A percentile compares a stretch with the other conserved stretches of the same genome.
Conservation (phyloP, 2,329 filamentous ascomycete species). For the Neonectria magnoliae region DNA sequence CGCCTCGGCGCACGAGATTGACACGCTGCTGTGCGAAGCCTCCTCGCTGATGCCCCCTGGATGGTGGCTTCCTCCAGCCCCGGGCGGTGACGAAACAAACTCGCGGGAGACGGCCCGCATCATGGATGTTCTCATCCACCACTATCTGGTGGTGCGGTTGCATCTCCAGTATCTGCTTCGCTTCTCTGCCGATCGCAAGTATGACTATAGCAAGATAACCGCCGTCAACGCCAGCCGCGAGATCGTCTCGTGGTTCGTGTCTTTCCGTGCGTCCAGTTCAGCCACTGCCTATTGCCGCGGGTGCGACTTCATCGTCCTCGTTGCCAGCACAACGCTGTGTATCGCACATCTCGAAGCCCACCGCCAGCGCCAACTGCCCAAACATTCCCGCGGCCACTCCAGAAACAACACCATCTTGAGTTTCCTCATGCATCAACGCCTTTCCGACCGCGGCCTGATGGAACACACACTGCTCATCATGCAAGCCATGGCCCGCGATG, state of each 20-base stretch:
- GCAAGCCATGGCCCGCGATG: conserved; percentile 45
- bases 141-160: conserved; percentile 60
- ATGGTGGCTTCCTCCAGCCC: conserved; percentile 10
- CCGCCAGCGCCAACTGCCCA: conserved; percentile 25
- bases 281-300: conserved; percentile 55
- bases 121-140: conserved; percentile 61
- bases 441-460: conserved; percentile 53
- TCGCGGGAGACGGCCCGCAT: conserved; percentile 45
- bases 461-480: conserved; percentile 50
- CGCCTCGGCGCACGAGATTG: conserved; percentile 52
- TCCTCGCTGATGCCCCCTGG: conserved; percentile 41
- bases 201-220: conserved; percentile 56
- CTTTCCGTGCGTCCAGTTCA: conserved; percentile 54
- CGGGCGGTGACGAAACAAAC: conserved; percentile 12
- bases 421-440: conserved; percentile 53
- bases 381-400: too few species aligned
- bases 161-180: conserved; percentile 65
- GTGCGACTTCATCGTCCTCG: conserved; percentile 60
- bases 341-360: conserved; percentile 53
- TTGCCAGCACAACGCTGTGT: conserved; percentile 59
- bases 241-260: conserved; percentile 57
- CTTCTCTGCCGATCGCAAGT: conserved; percentile 46
- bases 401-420: conserved; percentile 29
- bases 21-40: conserved; percentile 57
- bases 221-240: conserved; percentile 61